Conservation (phyloP, 2,329 filamentous ascomycete genomes). For the Colletotrichum somersetense region DNA sequence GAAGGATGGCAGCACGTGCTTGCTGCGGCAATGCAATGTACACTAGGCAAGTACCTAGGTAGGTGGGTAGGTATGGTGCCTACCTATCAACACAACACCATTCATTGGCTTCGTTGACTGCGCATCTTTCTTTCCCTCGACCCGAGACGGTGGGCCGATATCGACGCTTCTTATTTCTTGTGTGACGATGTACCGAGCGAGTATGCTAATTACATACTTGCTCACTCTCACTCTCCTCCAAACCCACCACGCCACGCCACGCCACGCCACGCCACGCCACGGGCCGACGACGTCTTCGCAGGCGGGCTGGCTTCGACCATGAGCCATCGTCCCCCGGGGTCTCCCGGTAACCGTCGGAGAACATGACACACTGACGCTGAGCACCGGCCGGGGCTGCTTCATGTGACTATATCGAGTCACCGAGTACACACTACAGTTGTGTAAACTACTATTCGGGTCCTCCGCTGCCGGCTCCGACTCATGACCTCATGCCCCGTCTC, state of each 20-base stretch:
- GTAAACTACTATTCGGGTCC: neutral
- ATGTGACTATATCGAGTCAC: neutral
- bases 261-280: neutral
- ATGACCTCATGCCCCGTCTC: constrained; percentile 33
- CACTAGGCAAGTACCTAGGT: neutral
- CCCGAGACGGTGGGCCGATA: constrained; percentile 1
- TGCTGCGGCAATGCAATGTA: neutral
- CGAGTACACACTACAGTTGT: too few species aligned
- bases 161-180: neutral
- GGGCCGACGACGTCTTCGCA: constrained; percentile 7
- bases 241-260: constrained; percentile 1
- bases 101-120: neutral
- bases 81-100: neutral
- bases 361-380: constrained; percentile 16
- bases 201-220: too few species aligned
- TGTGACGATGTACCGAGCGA: neutral
- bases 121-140: constrained; percentile 12
- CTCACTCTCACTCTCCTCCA: neutral
- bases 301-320: constrained; percentile 6
- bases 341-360: constrained; percentile 22
- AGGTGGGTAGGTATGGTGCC: too few species aligned
- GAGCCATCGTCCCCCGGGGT: constrained; percentile 5
- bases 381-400: constrained; percentile 27
- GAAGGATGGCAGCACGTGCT: constrained; percentile 21
- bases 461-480: constrained; percentile 24